A percentile compares a stretch with the other conserved stretches of the same genome.
Evolutionary conservation across 495 filamentous ascomycete species (phyloP).

Genomic region (Penicillium chermesinum): DNA sequence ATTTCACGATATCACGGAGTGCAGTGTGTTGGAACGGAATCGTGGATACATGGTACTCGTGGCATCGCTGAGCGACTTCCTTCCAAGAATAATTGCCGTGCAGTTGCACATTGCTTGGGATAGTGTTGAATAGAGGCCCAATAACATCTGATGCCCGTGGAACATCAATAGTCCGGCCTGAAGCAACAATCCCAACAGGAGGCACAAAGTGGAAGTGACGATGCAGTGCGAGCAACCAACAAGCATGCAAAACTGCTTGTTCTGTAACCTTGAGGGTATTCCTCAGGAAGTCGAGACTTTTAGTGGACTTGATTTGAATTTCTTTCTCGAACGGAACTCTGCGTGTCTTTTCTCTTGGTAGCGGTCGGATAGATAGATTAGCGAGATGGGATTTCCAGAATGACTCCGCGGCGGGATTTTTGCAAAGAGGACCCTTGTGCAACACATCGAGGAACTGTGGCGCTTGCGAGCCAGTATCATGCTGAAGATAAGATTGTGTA

Average conservation of each 20-base stretch:
- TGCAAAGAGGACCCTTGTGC: constrained; percentile 40
- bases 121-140: constrained; percentile 83
- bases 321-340: constrained; percentile 14
- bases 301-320: constrained; percentile 10
- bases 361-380: constrained; percentile 28
- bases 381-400: constrained; percentile 66
- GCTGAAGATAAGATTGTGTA: constrained; percentile 30
- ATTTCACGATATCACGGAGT: constrained; percentile 41
- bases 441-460: constrained; percentile 39
- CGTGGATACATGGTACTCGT: constrained; percentile 37
- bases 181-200: constrained; percentile 37
- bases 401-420: constrained; percentile 36
- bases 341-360: constrained; percentile 11
- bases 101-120: constrained; percentile 62
- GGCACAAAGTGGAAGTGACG: constrained; percentile 31
- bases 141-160: constrained; percentile 65
- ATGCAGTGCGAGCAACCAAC: constrained; percentile 31
- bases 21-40: constrained; percentile 44
- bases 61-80: constrained; percentile 32
- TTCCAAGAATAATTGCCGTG: constrained; percentile 24
- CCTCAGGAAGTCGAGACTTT: constrained; percentile 15
- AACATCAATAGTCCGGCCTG: constrained; percentile 41
- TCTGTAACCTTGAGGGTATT: constrained; percentile 35
- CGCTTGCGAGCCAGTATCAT: neutral
- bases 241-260: constrained; percentile 40